These are phyloP conservation scores for Sporothrix euskadiensis DNA, from an alignment of 2,329 filamentous ascomycete genomes.

Conservation along the genomic window DNA sequence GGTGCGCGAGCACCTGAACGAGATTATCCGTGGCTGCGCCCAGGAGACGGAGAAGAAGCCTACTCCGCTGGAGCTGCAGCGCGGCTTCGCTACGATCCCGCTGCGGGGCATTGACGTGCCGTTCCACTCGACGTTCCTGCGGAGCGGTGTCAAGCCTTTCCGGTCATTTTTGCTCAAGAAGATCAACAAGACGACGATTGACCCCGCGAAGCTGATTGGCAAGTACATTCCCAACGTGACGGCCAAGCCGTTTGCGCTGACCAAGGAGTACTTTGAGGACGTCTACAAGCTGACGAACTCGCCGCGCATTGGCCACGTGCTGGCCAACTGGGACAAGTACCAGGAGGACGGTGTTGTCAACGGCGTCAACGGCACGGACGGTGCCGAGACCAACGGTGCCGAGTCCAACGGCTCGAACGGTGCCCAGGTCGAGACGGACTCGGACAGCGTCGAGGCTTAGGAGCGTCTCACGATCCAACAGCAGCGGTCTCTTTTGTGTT, in stretches of 20 bases:
- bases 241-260: slow-evolving; percentile 89
- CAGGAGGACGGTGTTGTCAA: slow-evolving; percentile 50
- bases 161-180: slow-evolving; percentile 98
- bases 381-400: neutral
- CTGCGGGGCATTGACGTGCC: slow-evolving; percentile 97
- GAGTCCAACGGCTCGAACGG: slow-evolving; percentile 7
- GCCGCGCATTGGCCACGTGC: slow-evolving; percentile 71
- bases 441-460: slow-evolving; percentile 27
- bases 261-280: slow-evolving; percentile 99
- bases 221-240: slow-evolving; percentile 99
- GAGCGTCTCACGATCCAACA: neutral
- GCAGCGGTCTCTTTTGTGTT: neutral
- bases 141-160: slow-evolving; percentile 98
- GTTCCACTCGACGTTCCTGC: slow-evolving; percentile 98
- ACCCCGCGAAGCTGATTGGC: slow-evolving; percentile 91
- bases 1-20: slow-evolving; percentile 82
- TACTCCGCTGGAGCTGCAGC: slow-evolving; percentile 81
- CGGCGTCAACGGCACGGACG: slow-evolving; percentile 30
- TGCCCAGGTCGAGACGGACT: slow-evolving; percentile 19
- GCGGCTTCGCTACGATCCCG: slow-evolving; percentile 95
- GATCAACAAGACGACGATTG: slow-evolving; percentile 98
- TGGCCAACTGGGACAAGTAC: slow-evolving; percentile 86
- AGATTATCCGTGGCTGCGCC: slow-evolving; percentile 88
- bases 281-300: slow-evolving; percentile 92
- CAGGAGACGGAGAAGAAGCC: slow-evolving; percentile 88